Percentiles rank a stretch among this genome's conserved stretches.
Conservation (phyloP, 2,329 filamentous ascomycete genomes). For the Verticillium nubilum region DNA sequence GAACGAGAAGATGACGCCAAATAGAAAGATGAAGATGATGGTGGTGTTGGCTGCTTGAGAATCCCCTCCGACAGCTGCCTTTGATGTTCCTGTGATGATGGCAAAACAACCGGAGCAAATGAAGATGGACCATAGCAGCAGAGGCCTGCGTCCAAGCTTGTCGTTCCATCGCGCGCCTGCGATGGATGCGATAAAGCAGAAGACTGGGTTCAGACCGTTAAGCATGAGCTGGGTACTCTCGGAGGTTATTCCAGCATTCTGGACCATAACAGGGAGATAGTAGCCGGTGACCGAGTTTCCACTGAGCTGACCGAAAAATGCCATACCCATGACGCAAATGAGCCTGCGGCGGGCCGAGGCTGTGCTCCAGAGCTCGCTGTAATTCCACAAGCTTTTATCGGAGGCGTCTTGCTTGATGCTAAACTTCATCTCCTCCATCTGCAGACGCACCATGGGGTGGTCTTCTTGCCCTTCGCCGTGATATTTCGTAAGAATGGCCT, state of each 20-base stretch:
- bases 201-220: constrained; percentile 48
- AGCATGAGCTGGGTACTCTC: constrained; percentile 41
- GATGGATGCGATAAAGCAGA: constrained; percentile 44
- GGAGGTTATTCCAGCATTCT: constrained; percentile 44
- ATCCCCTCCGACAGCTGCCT: constrained; percentile 30
- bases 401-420: constrained; percentile 42
- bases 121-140: constrained; percentile 41
- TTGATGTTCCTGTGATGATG: constrained; percentile 42
- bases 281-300: constrained; percentile 45
- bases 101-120: constrained; percentile 42
- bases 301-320: constrained; percentile 47
- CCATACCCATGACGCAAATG: constrained; percentile 44
- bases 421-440: constrained; percentile 43
- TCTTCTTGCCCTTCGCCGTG: constrained; percentile 46
- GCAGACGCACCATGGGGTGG: constrained; percentile 45
- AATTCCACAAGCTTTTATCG: constrained; percentile 53
- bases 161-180: constrained; percentile 52
- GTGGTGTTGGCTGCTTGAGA: constrained; percentile 34
- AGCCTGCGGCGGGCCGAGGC: constrained; percentile 42
- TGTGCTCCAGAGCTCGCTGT: constrained; percentile 45
- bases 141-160: constrained; percentile 49
- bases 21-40: constrained; percentile 47
- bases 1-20: constrained; percentile 45
- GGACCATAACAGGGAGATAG: constrained; percentile 31
- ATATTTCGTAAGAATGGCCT: constrained; percentile 37